Percentiles rank a stretch among this genome's conserved stretches.
Evolutionary conservation across 2,329 filamentous ascomycete species (phyloP).

Genomic region (Conoideocrella luteorostrata): DNA sequence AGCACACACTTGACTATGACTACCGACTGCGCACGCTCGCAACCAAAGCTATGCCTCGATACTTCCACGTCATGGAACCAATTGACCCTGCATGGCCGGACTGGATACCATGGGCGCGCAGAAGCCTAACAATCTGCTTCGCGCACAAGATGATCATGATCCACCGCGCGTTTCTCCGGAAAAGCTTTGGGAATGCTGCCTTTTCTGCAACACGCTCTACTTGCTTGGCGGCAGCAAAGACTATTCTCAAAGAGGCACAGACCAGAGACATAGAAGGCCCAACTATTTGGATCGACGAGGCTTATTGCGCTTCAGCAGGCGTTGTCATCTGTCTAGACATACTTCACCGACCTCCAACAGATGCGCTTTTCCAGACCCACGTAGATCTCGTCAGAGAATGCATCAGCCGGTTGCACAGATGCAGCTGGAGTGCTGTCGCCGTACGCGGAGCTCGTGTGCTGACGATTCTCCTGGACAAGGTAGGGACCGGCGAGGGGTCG

Average conservation of each 20-base stretch:
- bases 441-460: background rate
- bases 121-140: slow-evolving; percentile 30
- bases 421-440: background rate
- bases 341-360: slow-evolving; percentile 15
- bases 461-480: background rate
- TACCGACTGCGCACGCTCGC: slow-evolving; percentile 26
- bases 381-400: background rate
- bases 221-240: slow-evolving; percentile 32
- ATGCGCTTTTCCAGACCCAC: background rate
- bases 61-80: slow-evolving; percentile 21
- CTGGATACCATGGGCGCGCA: slow-evolving; percentile 27
- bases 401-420: background rate
- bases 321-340: slow-evolving; percentile 24
- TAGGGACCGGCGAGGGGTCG: too few species aligned
- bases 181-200: slow-evolving; percentile 24
- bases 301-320: slow-evolving; percentile 20
- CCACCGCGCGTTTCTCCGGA: slow-evolving; percentile 29
- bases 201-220: slow-evolving; percentile 27
- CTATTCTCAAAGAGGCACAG: slow-evolving; percentile 27
- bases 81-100: slow-evolving; percentile 21
- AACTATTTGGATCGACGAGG: slow-evolving; percentile 21
- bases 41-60: slow-evolving; percentile 20
- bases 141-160: slow-evolving; percentile 36
- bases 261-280: slow-evolving; percentile 14
- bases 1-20: slow-evolving; percentile 27